These are phyloP conservation scores for Triticum turgidum DNA, from an alignment of 176 grass and related monocot species.

Conservation along the genomic window DNA sequence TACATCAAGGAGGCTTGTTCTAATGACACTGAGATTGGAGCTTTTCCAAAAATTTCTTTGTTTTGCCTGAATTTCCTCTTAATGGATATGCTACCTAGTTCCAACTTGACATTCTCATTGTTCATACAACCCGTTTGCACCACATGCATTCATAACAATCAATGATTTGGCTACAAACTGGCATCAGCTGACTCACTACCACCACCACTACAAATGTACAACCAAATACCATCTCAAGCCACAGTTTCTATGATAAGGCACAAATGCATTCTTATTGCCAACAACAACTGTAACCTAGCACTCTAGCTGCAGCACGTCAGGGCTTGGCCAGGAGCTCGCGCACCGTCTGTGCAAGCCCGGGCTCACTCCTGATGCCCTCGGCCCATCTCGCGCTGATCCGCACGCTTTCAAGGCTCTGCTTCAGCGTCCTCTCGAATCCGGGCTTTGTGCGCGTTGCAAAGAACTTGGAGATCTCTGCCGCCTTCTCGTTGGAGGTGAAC, in stretches of 20 bases:
- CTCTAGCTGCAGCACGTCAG: background rate
- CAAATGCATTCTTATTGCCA: conserved; percentile 27
- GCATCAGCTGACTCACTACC: background rate
- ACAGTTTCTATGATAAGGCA: conserved; percentile 5
- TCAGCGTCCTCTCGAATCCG: conserved; percentile 57
- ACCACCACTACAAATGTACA: background rate
- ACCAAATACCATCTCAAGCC: background rate
- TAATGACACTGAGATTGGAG: background rate
- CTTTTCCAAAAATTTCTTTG: too few species aligned
- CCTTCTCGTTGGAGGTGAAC: conserved; percentile 69
- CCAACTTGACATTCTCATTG: background rate
- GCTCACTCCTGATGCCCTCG: conserved; percentile 51
- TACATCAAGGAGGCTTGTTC: background rate
- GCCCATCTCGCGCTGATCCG: conserved; percentile 61
- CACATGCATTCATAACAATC: background rate
- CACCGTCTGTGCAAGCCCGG: conserved; percentile 45
- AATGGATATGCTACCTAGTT: background rate
- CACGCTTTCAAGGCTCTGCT: conserved; percentile 70
- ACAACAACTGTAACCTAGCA: background rate
- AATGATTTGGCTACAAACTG: background rate
- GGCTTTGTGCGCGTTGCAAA: conserved; percentile 56
- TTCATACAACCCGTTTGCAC: background rate
- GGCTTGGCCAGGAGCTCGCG: conserved; percentile 38
- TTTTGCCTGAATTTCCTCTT: background rate
- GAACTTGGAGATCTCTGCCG: conserved; percentile 58